Evolutionary conservation across 306 rosid species (phyloP), one percentile per base, ranked within the genome.

Genomic region (Prunus mongolica): DNA sequence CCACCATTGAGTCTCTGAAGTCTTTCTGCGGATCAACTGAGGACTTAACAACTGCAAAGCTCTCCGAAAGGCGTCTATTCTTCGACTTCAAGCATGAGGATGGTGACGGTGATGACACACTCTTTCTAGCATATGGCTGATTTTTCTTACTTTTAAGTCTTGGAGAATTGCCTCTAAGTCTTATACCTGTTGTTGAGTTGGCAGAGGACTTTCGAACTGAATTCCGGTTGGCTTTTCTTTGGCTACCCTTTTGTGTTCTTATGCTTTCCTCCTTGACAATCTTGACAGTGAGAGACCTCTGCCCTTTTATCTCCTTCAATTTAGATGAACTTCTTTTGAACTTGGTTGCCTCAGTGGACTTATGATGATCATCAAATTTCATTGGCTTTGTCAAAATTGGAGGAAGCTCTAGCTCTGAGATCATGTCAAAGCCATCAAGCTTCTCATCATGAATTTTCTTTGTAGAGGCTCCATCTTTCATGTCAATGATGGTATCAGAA

Each of bases 1-100:
- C 98, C 86, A 85, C 84, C 98, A 93, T 93, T 44, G 98, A 93
- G 4, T 93, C 93, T 73, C 78, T 84, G 84, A 93, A 93, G 81
- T 93, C 98, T 71, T 84, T 85, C 82, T 83, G 89, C 24, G 98
- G 98, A 81, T 93, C 91, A 74, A 84, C 50, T 12, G 97, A 91
- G 19, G 93, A 86, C 79, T 91, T 91, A 1, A 90, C 96, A 66
- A 93, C 89, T 10, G 96, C 98, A 81, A 87, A 89, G 12, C 98
- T 91, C 73, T 92, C 96, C 30, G 87, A 85, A 44, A 88, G 82
- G 54, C 82, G 52, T 78, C 75, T 75, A 25, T 81, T 86, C 78
- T 79, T 83, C 71, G 86, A 66, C 55, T 55, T 72, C 50, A 64
- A 70, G 77, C 80, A 18, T 20, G 27, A 18, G 12, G 69, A 65